These are phyloP conservation scores for Annulohypoxylon stygium DNA, from an alignment of 495 filamentous ascomycete genomes.

Conservation along the genomic window DNA sequence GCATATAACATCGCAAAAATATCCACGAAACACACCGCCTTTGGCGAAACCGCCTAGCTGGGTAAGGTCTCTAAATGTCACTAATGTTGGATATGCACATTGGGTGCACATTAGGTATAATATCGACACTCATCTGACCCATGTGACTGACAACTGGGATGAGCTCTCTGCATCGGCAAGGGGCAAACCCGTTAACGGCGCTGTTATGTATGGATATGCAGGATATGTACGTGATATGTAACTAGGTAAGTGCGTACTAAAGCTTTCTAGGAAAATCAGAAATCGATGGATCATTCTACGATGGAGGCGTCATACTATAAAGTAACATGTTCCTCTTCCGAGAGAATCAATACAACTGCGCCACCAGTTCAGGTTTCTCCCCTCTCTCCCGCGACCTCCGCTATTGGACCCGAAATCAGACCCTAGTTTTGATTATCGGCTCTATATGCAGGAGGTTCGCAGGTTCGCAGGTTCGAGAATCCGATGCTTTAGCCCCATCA, in stretches of 20 bases:
- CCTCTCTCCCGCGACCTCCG: conserved; percentile 29
- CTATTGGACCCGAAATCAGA: conserved; percentile 24
- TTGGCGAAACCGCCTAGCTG: conserved; percentile 12
- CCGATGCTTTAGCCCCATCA: conserved; percentile 23
- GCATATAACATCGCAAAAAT: conserved; percentile 16
- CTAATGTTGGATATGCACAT: conserved; percentile 1
- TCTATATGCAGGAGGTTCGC: conserved; percentile 31
- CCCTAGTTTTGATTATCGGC: conserved; percentile 22
- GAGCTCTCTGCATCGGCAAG: conserved; percentile 16
- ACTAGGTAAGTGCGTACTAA: neutral
- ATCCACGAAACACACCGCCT: conserved; percentile 30
- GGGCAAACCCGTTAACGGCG: conserved; percentile 8
- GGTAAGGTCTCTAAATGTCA: conserved; percentile 9
- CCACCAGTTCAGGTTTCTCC: conserved; percentile 6
- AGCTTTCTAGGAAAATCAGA: conserved; percentile 2
- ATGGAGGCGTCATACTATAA: conserved; percentile 24
- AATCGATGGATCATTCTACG: conserved; percentile 10
- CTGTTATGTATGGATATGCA: conserved; percentile 5
- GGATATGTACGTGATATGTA: neutral
- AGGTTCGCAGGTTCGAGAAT: conserved; percentile 34
- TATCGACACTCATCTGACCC: conserved; percentile 13
- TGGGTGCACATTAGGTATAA: conserved; percentile 3
- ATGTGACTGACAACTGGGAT: conserved; percentile 15
- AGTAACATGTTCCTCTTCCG: conserved; percentile 19
- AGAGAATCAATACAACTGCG: conserved; percentile 15